Evolutionary conservation across 768 basidiomycete genomes (phyloP).

Genomic region (Tylopilus cervinicoccineus): DNA sequence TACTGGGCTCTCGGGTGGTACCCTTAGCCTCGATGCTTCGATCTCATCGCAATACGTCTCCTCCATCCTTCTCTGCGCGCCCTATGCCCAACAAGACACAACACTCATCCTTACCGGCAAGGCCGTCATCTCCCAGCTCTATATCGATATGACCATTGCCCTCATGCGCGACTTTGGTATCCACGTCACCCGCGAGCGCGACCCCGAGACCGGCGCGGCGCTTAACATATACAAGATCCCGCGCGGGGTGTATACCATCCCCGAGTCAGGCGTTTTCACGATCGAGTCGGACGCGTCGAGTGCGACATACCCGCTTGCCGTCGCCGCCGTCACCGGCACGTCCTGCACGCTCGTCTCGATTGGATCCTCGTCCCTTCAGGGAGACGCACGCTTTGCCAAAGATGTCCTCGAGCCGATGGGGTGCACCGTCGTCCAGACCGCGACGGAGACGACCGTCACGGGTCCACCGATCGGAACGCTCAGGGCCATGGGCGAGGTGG

Average conservation of each 20-base stretch:
- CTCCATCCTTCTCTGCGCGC: constrained; percentile 93
- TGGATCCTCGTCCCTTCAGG: constrained; percentile 89
- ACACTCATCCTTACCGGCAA: constrained; percentile 90
- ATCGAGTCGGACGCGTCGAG: constrained; percentile 96
- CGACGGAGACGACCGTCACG: constrained; percentile 83
- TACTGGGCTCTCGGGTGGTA: constrained; percentile 76
- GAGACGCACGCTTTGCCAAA: constrained; percentile 95
- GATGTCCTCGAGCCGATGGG: constrained; percentile 95
- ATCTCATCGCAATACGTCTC: constrained; percentile 99
- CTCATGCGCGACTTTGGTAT: constrained; percentile 97
- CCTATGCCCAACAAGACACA: constrained; percentile 82
- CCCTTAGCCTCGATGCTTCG: constrained; percentile 84
- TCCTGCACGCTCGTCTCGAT: constrained; percentile 92
- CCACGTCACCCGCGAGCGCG: constrained; percentile 61
- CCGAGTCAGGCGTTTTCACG: constrained; percentile 57
- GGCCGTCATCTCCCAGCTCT: constrained; percentile 96
- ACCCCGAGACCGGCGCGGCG: constrained; percentile 52
- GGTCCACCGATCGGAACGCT: constrained; percentile 87
- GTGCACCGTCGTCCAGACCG: constrained; percentile 84
- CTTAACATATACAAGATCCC: constrained; percentile 89
- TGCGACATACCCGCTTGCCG: constrained; percentile 94
- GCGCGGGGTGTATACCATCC: constrained; percentile 71
- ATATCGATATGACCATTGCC: constrained; percentile 99
- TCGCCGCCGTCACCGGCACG: constrained; percentile 97
- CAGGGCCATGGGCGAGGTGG: constrained; percentile 57